Evolutionary conservation across 2,329 filamentous ascomycete species (phyloP), one percentile per base, ranked within the genome.

Genomic region (Hypoxylon sp.): DNA sequence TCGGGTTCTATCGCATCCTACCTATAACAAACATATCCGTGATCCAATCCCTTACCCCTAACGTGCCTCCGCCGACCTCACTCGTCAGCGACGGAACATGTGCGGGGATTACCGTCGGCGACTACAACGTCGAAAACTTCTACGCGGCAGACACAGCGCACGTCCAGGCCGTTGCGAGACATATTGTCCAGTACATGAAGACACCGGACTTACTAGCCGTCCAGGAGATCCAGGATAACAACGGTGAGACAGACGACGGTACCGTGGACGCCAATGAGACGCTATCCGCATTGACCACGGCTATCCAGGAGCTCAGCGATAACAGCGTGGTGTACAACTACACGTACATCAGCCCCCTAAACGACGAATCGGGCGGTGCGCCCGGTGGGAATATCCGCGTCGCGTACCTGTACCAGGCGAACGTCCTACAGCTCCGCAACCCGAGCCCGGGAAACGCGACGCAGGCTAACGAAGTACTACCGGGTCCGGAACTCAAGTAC

Each of bases 81-180:
- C 83, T 92, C 37, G 76, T 78, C 27, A 88, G 88, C 71, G 82
- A 80, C 27, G 86, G 86, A 1, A 82, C 81, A 63, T 93, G 91
- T 80, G 81, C 81, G 1, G 88, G 86, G 46, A 79, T 93, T 65
- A 91, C 89, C 1, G 77, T 92, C 24, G 89, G 86, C 54, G 84
- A 86, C 67, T 93, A 92, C 83, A 93, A 93, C 77, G 85, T 92
- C 32, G 89, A 92, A 78, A 93, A 93, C 78, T 82, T 93, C 15
- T 80, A 83, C 6, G 87, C 90, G 0, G 82, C 80, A 1, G 70
- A 76, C 35, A 87, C 87, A 0, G 71, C 82, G 1, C 86, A 89
- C 69, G 80, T 92, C 24, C 79, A 83, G n/a, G 79, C 78, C 11
- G 83, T 92, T n/a, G 87, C 90, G 1, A 79, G 82, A 7, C 89